phyloP scores from a whole-genome alignment of 2,329 filamentous ascomycete species.

The Colletotrichum endophyticum region DNA sequence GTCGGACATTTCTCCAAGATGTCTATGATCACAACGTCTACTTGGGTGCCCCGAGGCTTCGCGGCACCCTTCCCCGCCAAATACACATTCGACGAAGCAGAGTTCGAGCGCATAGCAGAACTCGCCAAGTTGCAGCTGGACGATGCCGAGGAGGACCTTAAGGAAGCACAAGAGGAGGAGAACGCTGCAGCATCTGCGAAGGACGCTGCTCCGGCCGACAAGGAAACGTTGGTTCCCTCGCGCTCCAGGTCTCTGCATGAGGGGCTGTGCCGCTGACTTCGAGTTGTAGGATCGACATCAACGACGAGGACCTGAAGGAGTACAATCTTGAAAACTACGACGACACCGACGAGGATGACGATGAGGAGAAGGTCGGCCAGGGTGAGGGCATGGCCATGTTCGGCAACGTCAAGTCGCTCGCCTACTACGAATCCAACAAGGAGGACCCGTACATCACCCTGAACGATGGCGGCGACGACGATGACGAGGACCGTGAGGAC shows the following conservation, averaged over 20 bases:
- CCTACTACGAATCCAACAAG: constrained; percentile 92
- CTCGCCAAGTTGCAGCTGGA: constrained; percentile 83
- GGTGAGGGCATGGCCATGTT: constrained; percentile 88
- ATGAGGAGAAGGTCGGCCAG: constrained; percentile 48
- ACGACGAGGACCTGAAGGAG: constrained; percentile 91
- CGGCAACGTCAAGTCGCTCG: constrained; percentile 89
- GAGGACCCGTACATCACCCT: constrained; percentile 97
- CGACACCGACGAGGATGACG: constrained; percentile 66
- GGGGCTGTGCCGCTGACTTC: constrained; percentile 21
- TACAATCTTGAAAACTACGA: constrained; percentile 98
- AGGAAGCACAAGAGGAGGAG: constrained; percentile 64
- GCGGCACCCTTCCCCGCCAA: constrained; percentile 78
- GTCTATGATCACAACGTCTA: constrained; percentile 79
- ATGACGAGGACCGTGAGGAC: constrained; percentile 90
- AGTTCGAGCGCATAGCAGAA: constrained; percentile 76
- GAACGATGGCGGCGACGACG: constrained; percentile 72
- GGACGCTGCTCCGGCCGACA: constrained; percentile 24
- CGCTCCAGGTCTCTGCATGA: background rate
- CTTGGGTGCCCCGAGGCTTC: constrained; percentile 79
- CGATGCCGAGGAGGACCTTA: constrained; percentile 87
- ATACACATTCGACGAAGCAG: constrained; percentile 76
- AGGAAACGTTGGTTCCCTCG: constrained; percentile 32
- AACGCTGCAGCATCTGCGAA: constrained; percentile 24
- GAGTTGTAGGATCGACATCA: constrained; percentile 56
- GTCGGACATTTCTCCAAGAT: constrained; percentile 35